phyloP scores from a whole-genome alignment of 192 early-diverging fungal species.

The Umbelopsis sp. region DNA sequence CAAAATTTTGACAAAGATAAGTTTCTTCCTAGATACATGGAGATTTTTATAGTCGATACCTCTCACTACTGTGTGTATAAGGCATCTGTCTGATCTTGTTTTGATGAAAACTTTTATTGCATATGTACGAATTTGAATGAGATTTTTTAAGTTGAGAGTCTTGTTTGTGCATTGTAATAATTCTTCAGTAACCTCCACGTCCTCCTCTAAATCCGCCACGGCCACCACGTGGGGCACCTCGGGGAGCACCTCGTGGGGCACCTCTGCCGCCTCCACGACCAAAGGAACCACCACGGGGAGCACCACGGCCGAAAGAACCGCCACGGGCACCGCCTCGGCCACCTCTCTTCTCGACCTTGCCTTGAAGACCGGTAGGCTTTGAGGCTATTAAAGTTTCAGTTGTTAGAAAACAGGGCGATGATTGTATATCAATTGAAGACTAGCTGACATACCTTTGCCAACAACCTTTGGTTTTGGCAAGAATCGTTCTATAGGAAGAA shows the following conservation, averaged over 20 bases:
- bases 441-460: slow-evolving; percentile 54
- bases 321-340: slow-evolving; percentile 60
- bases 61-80: too few species aligned
- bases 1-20: too few species aligned
- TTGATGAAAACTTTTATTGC: slow-evolving; percentile 18
- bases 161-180: slow-evolving; percentile 8
- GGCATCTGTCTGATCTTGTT: not conserved
- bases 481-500: slow-evolving; percentile 95
- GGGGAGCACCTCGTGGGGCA: slow-evolving; percentile 54
- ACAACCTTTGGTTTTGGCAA: slow-evolving; percentile 88
- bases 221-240: slow-evolving; percentile 41
- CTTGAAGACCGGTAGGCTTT: slow-evolving; percentile 58
- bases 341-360: slow-evolving; percentile 63
- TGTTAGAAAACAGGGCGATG: slow-evolving; percentile 22
- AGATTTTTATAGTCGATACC: too few species aligned
- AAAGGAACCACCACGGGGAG: slow-evolving; percentile 43
- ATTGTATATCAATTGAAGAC: not conserved
- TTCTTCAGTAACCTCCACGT: slow-evolving; percentile 20
- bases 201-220: slow-evolving; percentile 24
- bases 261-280: slow-evolving; percentile 49
- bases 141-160: slow-evolving; percentile 3
- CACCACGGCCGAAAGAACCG: slow-evolving; percentile 49
- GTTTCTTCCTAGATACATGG: too few species aligned
- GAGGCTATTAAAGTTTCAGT: slow-evolving; percentile 20
- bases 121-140: slow-evolving; percentile 18